Conservation (phyloP, 2,329 filamentous ascomycete species). For the Fusarium annulatum region DNA sequence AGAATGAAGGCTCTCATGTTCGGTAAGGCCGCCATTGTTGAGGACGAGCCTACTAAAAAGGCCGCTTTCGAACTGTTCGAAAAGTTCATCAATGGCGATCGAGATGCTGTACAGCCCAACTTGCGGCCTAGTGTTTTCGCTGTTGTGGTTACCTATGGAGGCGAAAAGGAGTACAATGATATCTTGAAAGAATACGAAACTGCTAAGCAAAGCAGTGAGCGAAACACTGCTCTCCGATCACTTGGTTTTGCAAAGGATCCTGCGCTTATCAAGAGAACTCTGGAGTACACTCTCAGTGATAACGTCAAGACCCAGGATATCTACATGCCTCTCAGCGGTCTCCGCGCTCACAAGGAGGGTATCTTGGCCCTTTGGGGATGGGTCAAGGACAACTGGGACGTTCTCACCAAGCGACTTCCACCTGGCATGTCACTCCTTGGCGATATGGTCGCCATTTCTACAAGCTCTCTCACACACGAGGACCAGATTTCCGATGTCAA, state of each 20-base stretch:
- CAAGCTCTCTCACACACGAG: constrained; percentile 80
- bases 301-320: constrained; percentile 96
- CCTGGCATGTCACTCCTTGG: constrained; percentile 89
- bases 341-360: constrained; percentile 81
- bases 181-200: constrained; percentile 46
- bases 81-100: constrained; percentile 84
- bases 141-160: constrained; percentile 85
- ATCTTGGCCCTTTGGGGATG: constrained; percentile 84
- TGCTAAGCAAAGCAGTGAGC: constrained; percentile 81
- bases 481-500: constrained; percentile 82
- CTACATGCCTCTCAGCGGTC: constrained; percentile 84
- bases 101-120: constrained; percentile 88
- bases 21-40: constrained; percentile 81
- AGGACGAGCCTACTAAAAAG: constrained; percentile 80
- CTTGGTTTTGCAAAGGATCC: constrained; percentile 83
- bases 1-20: constrained; percentile 96
- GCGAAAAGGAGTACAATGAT: constrained; percentile 62
- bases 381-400: constrained; percentile 91
- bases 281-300: constrained; percentile 78
- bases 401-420: constrained; percentile 81
- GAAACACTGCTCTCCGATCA: constrained; percentile 87
- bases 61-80: constrained; percentile 91
- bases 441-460: constrained; percentile 84
- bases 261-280: constrained; percentile 82
- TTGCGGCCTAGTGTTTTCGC: constrained; percentile 87